Evolutionary conservation across 345 rosid genomes (phyloP), one percentile per base, ranked within the genome.

Genomic region (Eucalyptus camaldulensis): DNA sequence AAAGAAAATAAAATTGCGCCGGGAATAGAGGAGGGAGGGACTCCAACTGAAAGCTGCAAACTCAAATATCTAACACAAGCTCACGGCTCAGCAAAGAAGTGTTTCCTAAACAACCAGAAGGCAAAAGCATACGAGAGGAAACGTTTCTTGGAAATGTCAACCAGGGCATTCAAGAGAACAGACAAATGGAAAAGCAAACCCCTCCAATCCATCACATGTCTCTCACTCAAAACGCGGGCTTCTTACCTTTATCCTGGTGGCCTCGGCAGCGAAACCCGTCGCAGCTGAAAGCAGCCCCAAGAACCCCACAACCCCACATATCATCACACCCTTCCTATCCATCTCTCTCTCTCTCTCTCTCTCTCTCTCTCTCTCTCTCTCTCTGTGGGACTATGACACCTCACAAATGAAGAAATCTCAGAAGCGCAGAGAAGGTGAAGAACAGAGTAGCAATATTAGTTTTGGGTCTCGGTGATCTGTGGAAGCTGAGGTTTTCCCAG

Each of bases 181-280:
- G 31, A 88, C 29, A 40, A 86, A 49, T 25, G 47, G 85, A 54
- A 86, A 60, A 33, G 50, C 40, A 16, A 53, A 17, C 45, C 80
- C 44, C 80, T 21, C 7, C 44, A 33, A 69, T 69, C 47, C 83
- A 76, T 76, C 27, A 6, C 45, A 19, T 5, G 12, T 37, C 12
- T 72, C 83, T 72, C 83, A 37, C 40, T 37, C 83, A 72, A 72
- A 44, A 33, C 37, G 72, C 17, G 65, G 54, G 60, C 27, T 49
- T 17, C 8, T 27, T 83, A 97, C 99, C 98, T 96, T 97, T 86
- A 97, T 94, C 92, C 94, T 90, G 43, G 99, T 96, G 87, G 93
- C 98, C 90, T 97, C 99, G 43, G 99, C 99, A 87, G 92, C 98
- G 91, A 97, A 96, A 90, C 97, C 98, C 90, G 99, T 92, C 89